phyloP scores from a whole-genome alignment of 441 rosid species.

The Gossypium armourianum region DNA sequence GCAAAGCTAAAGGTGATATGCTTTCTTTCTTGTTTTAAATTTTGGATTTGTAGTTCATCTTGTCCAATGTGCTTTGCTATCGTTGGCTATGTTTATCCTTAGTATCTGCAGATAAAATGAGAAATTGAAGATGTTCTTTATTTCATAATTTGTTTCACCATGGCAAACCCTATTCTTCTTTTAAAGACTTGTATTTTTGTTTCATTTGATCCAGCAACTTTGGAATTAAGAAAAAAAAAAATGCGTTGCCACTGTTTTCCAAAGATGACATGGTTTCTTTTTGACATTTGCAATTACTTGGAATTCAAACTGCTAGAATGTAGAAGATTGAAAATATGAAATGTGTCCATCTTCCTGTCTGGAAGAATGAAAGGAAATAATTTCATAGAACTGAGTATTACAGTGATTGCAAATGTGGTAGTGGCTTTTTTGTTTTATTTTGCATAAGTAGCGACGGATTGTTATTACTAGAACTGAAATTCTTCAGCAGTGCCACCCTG shows the following conservation, averaged over 20 bases:
- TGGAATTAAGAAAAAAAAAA: not conserved
- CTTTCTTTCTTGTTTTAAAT: conserved; percentile 13
- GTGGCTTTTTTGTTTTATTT: not conserved
- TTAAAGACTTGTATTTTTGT: not conserved
- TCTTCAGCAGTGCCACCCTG: not conserved
- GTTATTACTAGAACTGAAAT: not conserved
- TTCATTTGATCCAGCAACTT: not conserved
- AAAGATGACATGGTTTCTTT: not conserved
- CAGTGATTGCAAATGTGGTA: not conserved
- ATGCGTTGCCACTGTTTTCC: not conserved
- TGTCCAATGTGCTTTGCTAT: not conserved
- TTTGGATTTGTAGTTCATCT: not conserved
- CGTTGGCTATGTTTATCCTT: not conserved
- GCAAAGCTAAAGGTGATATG: conserved; percentile 91
- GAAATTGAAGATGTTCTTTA: not conserved
- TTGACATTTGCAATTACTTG: not conserved
- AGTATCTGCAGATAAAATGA: not conserved
- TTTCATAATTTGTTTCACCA: not conserved
- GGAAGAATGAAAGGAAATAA: not conserved
- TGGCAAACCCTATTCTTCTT: not conserved
- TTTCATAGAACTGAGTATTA: not conserved
- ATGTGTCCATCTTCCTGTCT: not conserved
- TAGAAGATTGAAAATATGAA: not conserved
- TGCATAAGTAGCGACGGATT: not conserved
- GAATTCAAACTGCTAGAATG: not conserved